Base-by-base conservation (phyloP, 129 eudicot genomes). In the Calendula officinalis region DNA sequence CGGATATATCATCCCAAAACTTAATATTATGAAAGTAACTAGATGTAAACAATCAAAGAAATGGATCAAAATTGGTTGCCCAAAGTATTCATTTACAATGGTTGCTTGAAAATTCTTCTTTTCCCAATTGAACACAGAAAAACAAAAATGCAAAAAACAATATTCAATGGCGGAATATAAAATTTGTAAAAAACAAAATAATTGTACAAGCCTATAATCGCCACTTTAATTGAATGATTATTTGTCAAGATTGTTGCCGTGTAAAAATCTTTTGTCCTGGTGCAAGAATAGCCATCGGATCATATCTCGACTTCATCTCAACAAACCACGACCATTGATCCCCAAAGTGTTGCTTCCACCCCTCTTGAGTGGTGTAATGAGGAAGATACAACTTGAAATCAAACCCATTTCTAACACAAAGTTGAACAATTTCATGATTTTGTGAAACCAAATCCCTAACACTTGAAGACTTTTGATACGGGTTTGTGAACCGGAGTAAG, bases 231-330 rank as follows among this genome's bases (percentile, higher is more conserved):
- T 36, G 47, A 59, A 69, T 51, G 55, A 71, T 54, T 11, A 72
- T 43, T 72, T 57, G 44, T 34, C 77, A 72, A 52, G 77, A 62
- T 34, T 54, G 48, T 3, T 62, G 58, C 64, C 91, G 42, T 8
- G 79, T 60, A 66, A 88, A 88, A 16, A 88, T 84, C 65, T 84
- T 81, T 75, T 88, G 96, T 22, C 96, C 91, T 4, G 91, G 96
- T 34, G 91, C 88, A 66, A 87, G 91, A 65, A 84, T 75, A 56
- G 88, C 86, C 91, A 66, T 64, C 15, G 91, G 96, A 84, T 88
- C 96, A 34, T 73, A 88, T 41, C 73, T 34, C 7, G 76, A 66
- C 60, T 87, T 87, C 81, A 77, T 67, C 22, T 88, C 88, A 10
- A 64, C 78, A 33, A 88, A 88, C 79, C 84, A 69, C 3, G 80